Base-by-base conservation (phyloP, 2,329 filamentous ascomycete genomes). In the Ceratocystis ficicola region DNA sequence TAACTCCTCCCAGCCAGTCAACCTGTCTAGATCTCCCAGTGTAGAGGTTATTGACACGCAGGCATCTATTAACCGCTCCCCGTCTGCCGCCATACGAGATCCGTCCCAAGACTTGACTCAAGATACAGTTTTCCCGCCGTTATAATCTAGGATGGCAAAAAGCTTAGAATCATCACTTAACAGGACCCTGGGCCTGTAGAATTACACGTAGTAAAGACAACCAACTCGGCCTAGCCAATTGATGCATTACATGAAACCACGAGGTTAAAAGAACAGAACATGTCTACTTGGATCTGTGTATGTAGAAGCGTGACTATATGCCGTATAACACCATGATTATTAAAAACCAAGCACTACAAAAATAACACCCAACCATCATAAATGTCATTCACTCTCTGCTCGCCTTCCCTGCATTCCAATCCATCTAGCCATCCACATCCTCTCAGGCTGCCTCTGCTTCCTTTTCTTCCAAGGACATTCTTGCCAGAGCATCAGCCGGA, bases 381-480 rank as follows among this genome's bases (percentile, higher is more conserved):
- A 59, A 30, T 36, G 25, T 17, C 55, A 12, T 5, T 32, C 32
- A 10, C 55, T 12, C 36, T 41, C 36, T 41, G 36, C 10, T 2
- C 36, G 10, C 36, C 36, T 41, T 41, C 32, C 3, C 32, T 10
- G 32, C 32, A 36, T 36, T 36, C 8, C 32, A 10, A 41, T 41
- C 32, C 36, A 41, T 41, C 36, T 15, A 41, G 36, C 10, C 36
- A 41, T 4, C 12, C 36, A 41, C 12, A 41, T 41, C 36, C 36
- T 41, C 36, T 41, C 36, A 41, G 36, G 10, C 36, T 12, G 10
- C 12, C 36, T 41, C 36, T 15, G 69, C 52, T 62, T 69, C 63
- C 46, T 65, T 61, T 32, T 76, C 73, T 48, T 74, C 71, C 62
- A 80, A 70, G 17, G 75, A 74, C 74, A 79, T 72, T 61, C 72